Percentiles rank a stretch among this genome's conserved stretches.
Conservation (phyloP, 495 filamentous ascomycete species). For the Aspergillus indologenus region DNA sequence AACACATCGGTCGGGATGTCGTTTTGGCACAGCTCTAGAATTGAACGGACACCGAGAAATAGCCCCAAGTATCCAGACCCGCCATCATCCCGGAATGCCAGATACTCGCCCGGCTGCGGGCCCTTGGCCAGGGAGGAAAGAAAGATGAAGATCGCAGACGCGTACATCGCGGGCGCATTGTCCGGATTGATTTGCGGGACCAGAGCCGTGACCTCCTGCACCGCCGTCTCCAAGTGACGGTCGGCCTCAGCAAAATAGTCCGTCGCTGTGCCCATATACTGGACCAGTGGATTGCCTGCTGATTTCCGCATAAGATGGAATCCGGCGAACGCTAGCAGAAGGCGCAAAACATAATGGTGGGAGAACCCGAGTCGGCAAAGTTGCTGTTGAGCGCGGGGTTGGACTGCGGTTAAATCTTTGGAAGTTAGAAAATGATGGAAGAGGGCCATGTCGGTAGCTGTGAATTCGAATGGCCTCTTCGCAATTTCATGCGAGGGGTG, state of each 20-base stretch:
- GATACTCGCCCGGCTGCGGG: conserved; percentile 15
- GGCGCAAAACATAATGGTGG: conserved; percentile 12
- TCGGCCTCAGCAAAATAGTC: conserved; percentile 7
- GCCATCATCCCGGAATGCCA: conserved; percentile 14
- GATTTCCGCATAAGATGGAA: conserved; percentile 12
- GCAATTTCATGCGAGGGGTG: not conserved
- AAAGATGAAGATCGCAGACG: conserved; percentile 7
- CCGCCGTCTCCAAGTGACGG: not conserved
- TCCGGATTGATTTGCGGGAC: not conserved
- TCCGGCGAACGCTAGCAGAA: conserved; percentile 12
- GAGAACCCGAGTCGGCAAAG: conserved; percentile 12
- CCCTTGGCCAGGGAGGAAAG: conserved; percentile 3
- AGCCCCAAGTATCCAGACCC: conserved; percentile 4
- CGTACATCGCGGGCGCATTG: conserved; percentile 6
- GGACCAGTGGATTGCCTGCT: not conserved
- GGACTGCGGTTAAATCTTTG: conserved; percentile 4
- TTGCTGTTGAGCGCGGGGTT: not conserved
- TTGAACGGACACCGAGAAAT: conserved; percentile 12
- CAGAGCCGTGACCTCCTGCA: not conserved
- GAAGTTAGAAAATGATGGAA: conserved; percentile 15
- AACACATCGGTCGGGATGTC: not conserved
- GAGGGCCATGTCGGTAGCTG: conserved; percentile 14
- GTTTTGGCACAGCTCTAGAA: conserved; percentile 1
- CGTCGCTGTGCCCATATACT: not conserved
- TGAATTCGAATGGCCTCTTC: conserved; percentile 13